Evolutionary conservation across 169 alveolate species (phyloP), one percentile per base, ranked within the genome.

Genomic region (Plasmodium falciparum): DNA sequence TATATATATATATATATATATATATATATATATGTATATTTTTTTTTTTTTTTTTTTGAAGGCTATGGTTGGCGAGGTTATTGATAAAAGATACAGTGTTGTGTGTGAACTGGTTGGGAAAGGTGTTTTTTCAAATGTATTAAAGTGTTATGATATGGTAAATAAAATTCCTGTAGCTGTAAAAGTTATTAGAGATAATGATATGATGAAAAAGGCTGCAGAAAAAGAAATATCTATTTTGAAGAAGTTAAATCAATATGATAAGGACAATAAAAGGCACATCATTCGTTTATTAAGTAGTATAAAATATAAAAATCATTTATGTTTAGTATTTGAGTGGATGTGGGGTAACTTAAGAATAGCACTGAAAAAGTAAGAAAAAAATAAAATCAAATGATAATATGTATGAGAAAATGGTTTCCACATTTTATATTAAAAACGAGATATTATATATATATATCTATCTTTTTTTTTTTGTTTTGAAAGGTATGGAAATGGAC

Each of bases 291-390:
- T 95, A 20, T 91, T 95, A 43, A 72, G 93, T 33, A 90, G 94
- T 43, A 95, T 96, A 78, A 94, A 89, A 39, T 94, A 96, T 86
- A 93, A 96, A 65, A 97, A 97, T 26, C 98, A 97, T 72, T 90
- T 95, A 49, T 97, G 98, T 74, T 93, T 97, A 74, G 98, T 96
- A 33, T 97, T 97, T 71, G 97, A 96, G 62, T 96, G 98, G 98
- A 72, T 93, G 78, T 95, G 97, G 98, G 98, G 98, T 58, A 96
- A 90, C 65, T 94, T 95, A n/a, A 89, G 98, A 45, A 89, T 88
- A 88, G 97, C 97, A n/a, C 88, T 96, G 71, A 96, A 94, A 65
- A 92, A 76, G 95, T 95, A 86, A 50, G 65, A 45, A 22, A 20
- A 66, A 20, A 63, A 88, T 61, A 52, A 83, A 26, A 50, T 43